These are phyloP conservation scores for Crepidotus variabilis DNA, from an alignment of 768 basidiomycete genomes.

Conservation along the genomic window DNA sequence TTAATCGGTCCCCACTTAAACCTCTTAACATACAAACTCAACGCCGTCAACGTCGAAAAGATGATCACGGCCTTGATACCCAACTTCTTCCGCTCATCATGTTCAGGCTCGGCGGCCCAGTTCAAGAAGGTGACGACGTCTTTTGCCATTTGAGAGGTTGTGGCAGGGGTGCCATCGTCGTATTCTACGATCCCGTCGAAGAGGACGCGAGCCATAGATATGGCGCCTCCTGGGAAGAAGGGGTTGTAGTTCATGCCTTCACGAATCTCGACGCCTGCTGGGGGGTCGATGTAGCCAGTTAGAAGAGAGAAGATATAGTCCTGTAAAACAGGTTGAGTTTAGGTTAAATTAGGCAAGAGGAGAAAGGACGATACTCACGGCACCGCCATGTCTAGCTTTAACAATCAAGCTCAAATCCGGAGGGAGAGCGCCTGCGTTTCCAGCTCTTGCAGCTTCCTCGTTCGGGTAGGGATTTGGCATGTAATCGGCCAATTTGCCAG, in stretches of 20 bases:
- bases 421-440: slow-evolving; percentile 92
- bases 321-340: slow-evolving; percentile 33
- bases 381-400: slow-evolving; percentile 96
- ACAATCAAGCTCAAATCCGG: slow-evolving; percentile 96
- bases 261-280: slow-evolving; percentile 90
- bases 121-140: slow-evolving; percentile 93
- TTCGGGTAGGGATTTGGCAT: slow-evolving; percentile 95
- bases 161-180: slow-evolving; percentile 95
- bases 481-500: slow-evolving; percentile 98
- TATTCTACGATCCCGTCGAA: slow-evolving; percentile 97
- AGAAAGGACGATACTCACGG: slow-evolving; percentile 52
- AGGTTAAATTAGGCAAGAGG: not conserved
- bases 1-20: slow-evolving; percentile 94
- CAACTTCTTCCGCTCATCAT: slow-evolving; percentile 95
- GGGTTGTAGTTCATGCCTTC: slow-evolving; percentile 99
- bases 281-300: slow-evolving; percentile 95
- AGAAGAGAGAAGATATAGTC: slow-evolving; percentile 97
- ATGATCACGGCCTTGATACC: slow-evolving; percentile 95
- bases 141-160: slow-evolving; percentile 98
- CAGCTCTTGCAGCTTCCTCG: slow-evolving; percentile 93
- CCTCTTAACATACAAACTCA: slow-evolving; percentile 88
- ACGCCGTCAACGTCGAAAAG: slow-evolving; percentile 76
- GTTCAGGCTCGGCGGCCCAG: slow-evolving; percentile 98
- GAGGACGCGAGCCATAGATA: slow-evolving; percentile 95
- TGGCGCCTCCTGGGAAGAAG: slow-evolving; percentile 98